Conservation (phyloP, 805 yeast genomes). For the Kuraishia piskuri region DNA sequence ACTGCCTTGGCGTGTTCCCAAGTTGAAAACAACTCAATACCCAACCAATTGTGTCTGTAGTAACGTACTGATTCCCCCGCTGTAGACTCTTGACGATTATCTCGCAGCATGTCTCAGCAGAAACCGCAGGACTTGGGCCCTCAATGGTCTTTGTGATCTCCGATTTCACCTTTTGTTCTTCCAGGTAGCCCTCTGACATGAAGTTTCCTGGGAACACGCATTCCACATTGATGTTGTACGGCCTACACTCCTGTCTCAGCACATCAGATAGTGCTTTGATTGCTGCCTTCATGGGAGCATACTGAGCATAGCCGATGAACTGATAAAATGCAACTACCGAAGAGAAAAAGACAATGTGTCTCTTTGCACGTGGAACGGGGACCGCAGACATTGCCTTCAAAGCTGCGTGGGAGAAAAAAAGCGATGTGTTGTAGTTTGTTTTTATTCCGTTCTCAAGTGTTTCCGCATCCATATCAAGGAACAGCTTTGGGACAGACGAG, state of each 20-base stretch:
- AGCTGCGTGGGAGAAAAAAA: slow-evolving; percentile 61
- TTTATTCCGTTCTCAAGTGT: slow-evolving; percentile 56
- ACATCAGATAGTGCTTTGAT: slow-evolving; percentile 65
- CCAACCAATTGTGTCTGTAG: slow-evolving; percentile 86
- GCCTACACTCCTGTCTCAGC: slow-evolving; percentile 72
- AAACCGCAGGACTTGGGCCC: slow-evolving; percentile 70
- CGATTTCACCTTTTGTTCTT: slow-evolving; percentile 83
- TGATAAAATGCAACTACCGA: slow-evolving; percentile 80
- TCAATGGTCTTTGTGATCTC: slow-evolving; percentile 74
- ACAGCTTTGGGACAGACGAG: slow-evolving; percentile 68
- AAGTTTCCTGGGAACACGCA: slow-evolving; percentile 87
- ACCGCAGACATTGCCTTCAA: slow-evolving; percentile 29
- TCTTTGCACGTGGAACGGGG: slow-evolving; percentile 12
- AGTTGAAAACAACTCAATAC: slow-evolving; percentile 55
- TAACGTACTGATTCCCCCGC: slow-evolving; percentile 62
- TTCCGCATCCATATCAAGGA: slow-evolving; percentile 51
- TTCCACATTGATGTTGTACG: slow-evolving; percentile 60
- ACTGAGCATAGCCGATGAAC: slow-evolving; percentile 84
- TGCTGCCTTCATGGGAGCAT: slow-evolving; percentile 86
- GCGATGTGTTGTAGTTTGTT: slow-evolving; percentile 66
- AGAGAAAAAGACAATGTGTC: slow-evolving; percentile 57
- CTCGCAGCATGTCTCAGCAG: slow-evolving; percentile 58
- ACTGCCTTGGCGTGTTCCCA: slow-evolving; percentile 62
- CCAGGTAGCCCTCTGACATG: slow-evolving; percentile 74
- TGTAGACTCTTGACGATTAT: slow-evolving; percentile 47